A percentile compares a stretch with the other conserved stretches of the same genome.
These are phyloP conservation scores for carrot (Daucus carota) DNA, from an alignment of 129 eudicot species.

Conservation along the genomic window DNA sequence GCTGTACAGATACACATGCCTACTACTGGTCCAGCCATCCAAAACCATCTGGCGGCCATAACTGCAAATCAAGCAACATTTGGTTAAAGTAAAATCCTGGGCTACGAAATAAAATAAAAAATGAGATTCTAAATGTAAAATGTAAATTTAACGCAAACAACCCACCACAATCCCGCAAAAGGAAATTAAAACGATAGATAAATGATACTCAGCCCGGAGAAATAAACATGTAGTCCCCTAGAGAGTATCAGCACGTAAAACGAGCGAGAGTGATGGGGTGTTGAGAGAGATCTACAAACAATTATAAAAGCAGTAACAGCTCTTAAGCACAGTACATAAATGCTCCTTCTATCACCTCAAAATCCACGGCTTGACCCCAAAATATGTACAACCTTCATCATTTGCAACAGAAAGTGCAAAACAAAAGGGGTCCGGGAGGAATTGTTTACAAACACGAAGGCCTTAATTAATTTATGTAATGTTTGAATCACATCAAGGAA, in stretches of 20 bases:
- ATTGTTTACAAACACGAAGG: background rate
- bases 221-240: background rate
- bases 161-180: background rate
- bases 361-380: background rate
- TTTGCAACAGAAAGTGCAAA: background rate
- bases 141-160: background rate
- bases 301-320: background rate
- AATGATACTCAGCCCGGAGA: background rate
- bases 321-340: background rate
- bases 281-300: background rate
- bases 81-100: background rate
- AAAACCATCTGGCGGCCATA: slow-evolving; percentile 78
- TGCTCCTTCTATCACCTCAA: background rate
- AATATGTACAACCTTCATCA: background rate
- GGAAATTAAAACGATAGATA: background rate
- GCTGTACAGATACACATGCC: background rate
- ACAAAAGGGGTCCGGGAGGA: background rate
- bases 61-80: slow-evolving; percentile 28
- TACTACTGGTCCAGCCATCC: slow-evolving; percentile 36
- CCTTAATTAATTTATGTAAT: background rate
- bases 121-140: background rate
- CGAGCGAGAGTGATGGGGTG: background rate
- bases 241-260: background rate
- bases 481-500: background rate
- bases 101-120: background rate